Conservation (phyloP, 345 rosid species). For the Punica granatum region DNA sequence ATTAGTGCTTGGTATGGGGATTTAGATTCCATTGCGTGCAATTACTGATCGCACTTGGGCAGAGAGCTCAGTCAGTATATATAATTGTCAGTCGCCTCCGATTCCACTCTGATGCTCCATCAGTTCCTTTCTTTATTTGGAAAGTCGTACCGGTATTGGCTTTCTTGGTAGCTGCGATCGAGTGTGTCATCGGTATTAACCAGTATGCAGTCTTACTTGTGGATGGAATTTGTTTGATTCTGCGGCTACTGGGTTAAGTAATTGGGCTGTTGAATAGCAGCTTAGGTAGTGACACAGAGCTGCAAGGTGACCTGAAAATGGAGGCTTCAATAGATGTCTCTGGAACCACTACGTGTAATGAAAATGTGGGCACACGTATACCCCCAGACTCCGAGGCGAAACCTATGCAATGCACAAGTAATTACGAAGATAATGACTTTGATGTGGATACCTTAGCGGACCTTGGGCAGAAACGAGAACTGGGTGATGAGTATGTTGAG, state of each 20-base stretch:
- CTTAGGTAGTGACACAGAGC: neutral
- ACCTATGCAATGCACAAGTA: conserved; percentile 26
- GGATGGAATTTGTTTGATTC: too few species aligned
- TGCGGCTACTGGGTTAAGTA: too few species aligned
- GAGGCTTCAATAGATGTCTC: neutral
- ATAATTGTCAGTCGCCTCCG: too few species aligned
- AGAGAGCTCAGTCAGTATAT: neutral
- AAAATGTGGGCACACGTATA: neutral
- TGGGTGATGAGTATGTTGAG: conserved; percentile 26
- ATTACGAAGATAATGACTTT: conserved; percentile 30
- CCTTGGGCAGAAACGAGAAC: conserved; percentile 9
- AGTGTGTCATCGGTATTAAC: neutral
- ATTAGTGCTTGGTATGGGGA: neutral
- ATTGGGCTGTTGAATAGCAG: neutral
- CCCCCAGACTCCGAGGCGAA: conserved; percentile 24
- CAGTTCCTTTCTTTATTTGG: neutral
- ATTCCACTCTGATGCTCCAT: neutral
- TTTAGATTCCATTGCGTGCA: neutral
- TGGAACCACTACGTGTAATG: neutral
- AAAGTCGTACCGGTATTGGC: neutral
- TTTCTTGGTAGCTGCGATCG: neutral
- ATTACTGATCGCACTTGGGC: neutral
- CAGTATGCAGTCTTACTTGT: neutral
- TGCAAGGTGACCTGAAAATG: neutral
- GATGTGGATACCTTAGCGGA: conserved; percentile 16